Conservation (phyloP, 2,329 filamentous ascomycete species). For the Aureobasidium leucospermi region DNA sequence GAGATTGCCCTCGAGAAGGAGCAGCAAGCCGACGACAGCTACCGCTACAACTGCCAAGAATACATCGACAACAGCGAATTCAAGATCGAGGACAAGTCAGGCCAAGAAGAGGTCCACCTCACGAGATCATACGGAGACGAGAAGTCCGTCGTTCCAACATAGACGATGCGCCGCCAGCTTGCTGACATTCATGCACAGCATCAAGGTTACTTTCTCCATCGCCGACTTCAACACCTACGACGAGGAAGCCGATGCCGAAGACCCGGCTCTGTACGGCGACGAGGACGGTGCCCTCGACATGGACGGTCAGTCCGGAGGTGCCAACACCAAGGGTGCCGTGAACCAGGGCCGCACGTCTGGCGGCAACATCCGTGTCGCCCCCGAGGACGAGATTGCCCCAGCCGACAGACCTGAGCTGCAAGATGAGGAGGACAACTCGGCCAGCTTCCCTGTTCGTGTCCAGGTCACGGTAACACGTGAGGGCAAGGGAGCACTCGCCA, state of each 20-base stretch:
- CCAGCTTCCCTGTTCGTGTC: conserved; percentile 70
- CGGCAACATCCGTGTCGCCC: conserved; percentile 47
- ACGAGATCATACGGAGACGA: conserved; percentile 80
- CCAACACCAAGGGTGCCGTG: conserved; percentile 49
- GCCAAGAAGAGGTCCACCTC: conserved; percentile 81
- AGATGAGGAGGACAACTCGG: conserved; percentile 50
- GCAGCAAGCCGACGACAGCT: conserved; percentile 60
- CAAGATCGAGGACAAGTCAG: conserved; percentile 65
- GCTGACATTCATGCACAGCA: conserved; percentile 38
- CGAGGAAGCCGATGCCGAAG: conserved; percentile 19
- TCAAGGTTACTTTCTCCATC: conserved; percentile 77
- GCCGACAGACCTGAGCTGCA: conserved; percentile 50
- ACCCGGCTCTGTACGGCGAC: conserved; percentile 26
- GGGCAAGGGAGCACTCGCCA: conserved; percentile 73
- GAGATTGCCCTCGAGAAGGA: conserved; percentile 81
- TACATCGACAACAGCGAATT: conserved; percentile 83
- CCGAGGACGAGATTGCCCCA: conserved; percentile 50
- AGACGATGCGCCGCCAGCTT: neutral
- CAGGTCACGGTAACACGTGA: conserved; percentile 86
- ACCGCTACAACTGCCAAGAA: conserved; percentile 58
- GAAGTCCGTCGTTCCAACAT: conserved; percentile 51
- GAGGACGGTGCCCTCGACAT: conserved; percentile 31
- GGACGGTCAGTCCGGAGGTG: conserved; percentile 46
- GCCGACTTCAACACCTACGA: conserved; percentile 60
- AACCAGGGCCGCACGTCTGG: conserved; percentile 46